These are phyloP conservation scores for Friedmanniomyces endolithicus DNA, from an alignment of 495 filamentous ascomycete genomes.

Conservation along the genomic window DNA sequence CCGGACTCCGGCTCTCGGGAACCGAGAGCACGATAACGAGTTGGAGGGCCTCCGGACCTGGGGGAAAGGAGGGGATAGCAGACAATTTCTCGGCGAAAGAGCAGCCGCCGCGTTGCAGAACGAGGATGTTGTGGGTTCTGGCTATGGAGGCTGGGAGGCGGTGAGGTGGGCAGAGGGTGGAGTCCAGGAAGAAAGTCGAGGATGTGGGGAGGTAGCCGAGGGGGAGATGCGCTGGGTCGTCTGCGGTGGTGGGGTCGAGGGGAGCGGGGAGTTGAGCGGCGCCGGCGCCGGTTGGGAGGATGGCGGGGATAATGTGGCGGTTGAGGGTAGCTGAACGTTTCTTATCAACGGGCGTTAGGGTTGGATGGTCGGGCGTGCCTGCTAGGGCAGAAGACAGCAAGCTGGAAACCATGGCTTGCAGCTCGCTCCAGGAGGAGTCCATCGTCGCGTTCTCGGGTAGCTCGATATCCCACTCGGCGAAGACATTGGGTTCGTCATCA, in stretches of 20 bases:
- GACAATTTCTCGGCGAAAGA: constrained; percentile 70
- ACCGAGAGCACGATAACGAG: constrained; percentile 73
- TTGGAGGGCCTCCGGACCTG: constrained; percentile 43
- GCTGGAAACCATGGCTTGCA: constrained; percentile 2
- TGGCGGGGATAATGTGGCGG: constrained; percentile 40
- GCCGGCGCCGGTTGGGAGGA: constrained; percentile 61
- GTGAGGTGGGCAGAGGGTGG: constrained; percentile 44
- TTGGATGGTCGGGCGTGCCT: too few species aligned
- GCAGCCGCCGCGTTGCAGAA: constrained; percentile 75
- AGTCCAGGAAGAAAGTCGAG: constrained; percentile 63
- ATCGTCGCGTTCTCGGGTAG: background rate
- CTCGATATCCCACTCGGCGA: background rate
- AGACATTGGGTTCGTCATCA: background rate
- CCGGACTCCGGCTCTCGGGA: constrained; percentile 36
- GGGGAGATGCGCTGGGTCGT: constrained; percentile 26
- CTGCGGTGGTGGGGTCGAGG: constrained; percentile 35
- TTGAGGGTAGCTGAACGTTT: constrained; percentile 10
- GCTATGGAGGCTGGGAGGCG: constrained; percentile 48
- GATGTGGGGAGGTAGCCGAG: constrained; percentile 36
- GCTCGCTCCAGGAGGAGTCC: background rate
- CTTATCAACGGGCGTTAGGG: background rate
- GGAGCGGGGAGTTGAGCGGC: constrained; percentile 62
- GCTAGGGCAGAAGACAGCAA: background rate
- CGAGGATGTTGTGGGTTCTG: constrained; percentile 62
- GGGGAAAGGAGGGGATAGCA: constrained; percentile 67